phyloP scores from a whole-genome alignment of 1,139 yeast species.

The Candida buenavistaensis region DNA sequence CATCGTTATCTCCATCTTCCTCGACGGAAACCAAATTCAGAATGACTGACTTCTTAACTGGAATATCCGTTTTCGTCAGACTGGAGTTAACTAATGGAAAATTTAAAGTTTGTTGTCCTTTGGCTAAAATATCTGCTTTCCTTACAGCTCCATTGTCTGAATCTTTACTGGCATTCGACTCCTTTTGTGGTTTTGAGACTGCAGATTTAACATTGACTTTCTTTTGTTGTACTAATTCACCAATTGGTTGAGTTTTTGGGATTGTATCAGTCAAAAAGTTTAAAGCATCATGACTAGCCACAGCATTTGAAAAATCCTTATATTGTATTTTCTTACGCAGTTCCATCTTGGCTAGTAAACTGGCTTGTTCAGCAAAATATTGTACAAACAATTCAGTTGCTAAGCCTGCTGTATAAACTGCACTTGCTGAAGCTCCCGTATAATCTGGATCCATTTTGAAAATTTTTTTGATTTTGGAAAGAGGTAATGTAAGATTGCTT shows the following conservation, averaged over 20 bases:
- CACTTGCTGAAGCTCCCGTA: constrained; percentile 70
- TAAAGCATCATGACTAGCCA: constrained; percentile 62
- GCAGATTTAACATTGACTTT: constrained; percentile 33
- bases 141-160: constrained; percentile 5
- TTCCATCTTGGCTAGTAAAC: constrained; percentile 65
- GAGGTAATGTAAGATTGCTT: constrained; percentile 50
- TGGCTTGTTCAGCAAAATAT: constrained; percentile 78
- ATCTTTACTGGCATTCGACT: constrained; percentile 12
- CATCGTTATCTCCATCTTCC: constrained; percentile 17
- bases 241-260: constrained; percentile 60
- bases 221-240: constrained; percentile 49
- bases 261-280: constrained; percentile 68
- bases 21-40: constrained; percentile 32
- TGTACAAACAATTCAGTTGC: constrained; percentile 87
- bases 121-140: constrained; percentile 20
- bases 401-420: constrained; percentile 79
- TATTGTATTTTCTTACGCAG: constrained; percentile 71
- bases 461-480: constrained; percentile 79
- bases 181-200: not conserved
- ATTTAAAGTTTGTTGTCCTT: constrained; percentile 40
- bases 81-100: constrained; percentile 19
- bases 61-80: constrained; percentile 13
- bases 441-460: constrained; percentile 87
- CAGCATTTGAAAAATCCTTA: constrained; percentile 75
- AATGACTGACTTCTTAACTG: constrained; percentile 35